Percentiles rank a stretch among this genome's conserved stretches.
Evolutionary conservation across 2,329 filamentous ascomycete genomes (phyloP).

Genomic region (Zymoseptoria ardabiliae): DNA sequence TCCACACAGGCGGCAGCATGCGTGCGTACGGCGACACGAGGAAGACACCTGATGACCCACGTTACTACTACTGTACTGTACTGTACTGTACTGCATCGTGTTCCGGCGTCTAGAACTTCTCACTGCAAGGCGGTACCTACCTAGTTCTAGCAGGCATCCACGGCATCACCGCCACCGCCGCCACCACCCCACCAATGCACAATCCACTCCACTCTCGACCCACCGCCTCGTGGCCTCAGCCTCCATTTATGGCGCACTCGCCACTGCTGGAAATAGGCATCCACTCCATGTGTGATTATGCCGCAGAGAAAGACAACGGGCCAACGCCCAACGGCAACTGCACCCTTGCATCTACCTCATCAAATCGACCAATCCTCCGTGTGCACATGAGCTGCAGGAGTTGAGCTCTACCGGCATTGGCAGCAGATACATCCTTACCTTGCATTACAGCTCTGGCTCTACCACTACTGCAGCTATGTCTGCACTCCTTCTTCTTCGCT

Average conservation of each 20-base stretch:
- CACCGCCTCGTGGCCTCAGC: not conserved
- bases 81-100: no score
- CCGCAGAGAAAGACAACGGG: no score
- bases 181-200: not conserved
- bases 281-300: not conserved
- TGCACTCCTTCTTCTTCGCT: not conserved
- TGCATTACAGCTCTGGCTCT: not conserved
- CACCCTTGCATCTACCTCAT: not conserved
- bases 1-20: not conserved
- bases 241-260: not conserved
- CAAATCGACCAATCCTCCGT: not conserved
- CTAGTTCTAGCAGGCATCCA: no score
- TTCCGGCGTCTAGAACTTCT: not conserved
- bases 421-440: not conserved
- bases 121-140: not conserved
- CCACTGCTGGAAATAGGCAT: not conserved
- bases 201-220: not conserved
- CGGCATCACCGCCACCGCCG: not conserved
- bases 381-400: not conserved
- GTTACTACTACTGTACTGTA: not conserved
- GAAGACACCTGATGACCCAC: not conserved
- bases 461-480: no score
- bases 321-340: no score
- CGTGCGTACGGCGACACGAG: not conserved
- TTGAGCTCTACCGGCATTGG: not conserved